phyloP scores from a whole-genome alignment of 163 green algal species.

The Scenedesmus sp. region DNA sequence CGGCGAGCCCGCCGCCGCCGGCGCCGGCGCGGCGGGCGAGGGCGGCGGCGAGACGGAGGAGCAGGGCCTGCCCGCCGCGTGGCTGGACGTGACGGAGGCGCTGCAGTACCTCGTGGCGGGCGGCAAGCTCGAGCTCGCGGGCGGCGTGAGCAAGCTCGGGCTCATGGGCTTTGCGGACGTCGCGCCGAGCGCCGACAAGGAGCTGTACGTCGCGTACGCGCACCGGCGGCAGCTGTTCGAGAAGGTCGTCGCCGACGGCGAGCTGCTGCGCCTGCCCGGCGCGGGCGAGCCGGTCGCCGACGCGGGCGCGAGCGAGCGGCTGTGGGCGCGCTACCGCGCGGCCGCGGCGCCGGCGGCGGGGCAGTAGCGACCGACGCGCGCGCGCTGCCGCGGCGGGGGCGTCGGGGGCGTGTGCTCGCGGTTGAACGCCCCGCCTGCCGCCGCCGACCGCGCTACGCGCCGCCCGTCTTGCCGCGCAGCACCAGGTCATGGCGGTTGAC shows the following conservation, averaged over 20 bases:
- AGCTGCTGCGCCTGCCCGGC: slow-evolving; percentile 34
- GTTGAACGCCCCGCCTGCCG: too few relatives aligned
- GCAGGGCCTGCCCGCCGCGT: slow-evolving; percentile 40
- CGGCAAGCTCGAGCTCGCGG: slow-evolving; percentile 56
- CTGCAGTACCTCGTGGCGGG: slow-evolving; percentile 75
- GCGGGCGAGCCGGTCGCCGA: slow-evolving; percentile 36
- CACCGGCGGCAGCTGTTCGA: slow-evolving; percentile 23
- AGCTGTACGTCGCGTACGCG: slow-evolving; percentile 54
- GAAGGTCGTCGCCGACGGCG: slow-evolving; percentile 33
- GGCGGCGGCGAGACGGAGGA: slow-evolving; percentile 6
- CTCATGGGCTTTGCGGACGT: slow-evolving; percentile 86
- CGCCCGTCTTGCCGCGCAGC: slow-evolving; percentile 44
- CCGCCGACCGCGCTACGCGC: too few relatives aligned
- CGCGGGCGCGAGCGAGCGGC: background rate
- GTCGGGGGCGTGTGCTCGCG: too few relatives aligned
- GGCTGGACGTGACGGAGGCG: slow-evolving; percentile 72
- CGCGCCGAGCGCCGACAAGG: slow-evolving; percentile 47
- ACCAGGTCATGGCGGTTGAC: slow-evolving; percentile 57
- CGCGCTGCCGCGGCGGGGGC: too few relatives aligned
- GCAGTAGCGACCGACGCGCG: too few relatives aligned
- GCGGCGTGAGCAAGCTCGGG: slow-evolving; percentile 71
- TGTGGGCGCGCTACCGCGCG: slow-evolving; percentile 25
- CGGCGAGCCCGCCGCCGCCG: background rate
- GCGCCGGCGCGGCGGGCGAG: background rate
- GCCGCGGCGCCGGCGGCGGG: background rate